Evolutionary conservation across 2,329 filamentous ascomycete genomes (phyloP), one percentile per base, ranked within the genome.

Genomic region (Dothidotthia symphoricarpi): DNA sequence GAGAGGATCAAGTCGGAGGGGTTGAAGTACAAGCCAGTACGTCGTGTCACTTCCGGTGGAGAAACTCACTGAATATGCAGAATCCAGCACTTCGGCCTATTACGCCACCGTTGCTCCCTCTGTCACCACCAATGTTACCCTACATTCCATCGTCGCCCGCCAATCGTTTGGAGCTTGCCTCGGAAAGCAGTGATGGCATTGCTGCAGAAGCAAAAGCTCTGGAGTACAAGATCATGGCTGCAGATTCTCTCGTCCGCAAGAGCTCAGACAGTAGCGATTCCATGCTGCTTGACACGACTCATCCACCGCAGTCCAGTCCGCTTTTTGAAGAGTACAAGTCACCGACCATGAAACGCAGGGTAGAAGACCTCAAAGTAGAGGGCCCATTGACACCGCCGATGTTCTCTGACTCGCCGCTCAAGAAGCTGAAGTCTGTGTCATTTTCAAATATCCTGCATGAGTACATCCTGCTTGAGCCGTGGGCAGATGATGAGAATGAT

Each of bases 81-180:
- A 57, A 59, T 16, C 34, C 37, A 27, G 45, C 32, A 17, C 26
- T 50, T 4, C 55, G 58, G 22, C 61, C 61, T 12, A 9, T 74
- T n/a, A 71, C 72, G 2, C 74, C 74, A n/a, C 72, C 72, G 3
- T 48, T 77, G 7, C 59, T 76, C 13, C 71, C 73, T 13, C 38
- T 68, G 3, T 70, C 71, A 17, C 72, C 71, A 16, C 52, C 63
- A 6, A 35, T 57, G 17, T 61, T 52, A 28, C 69, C 68, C 4
- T 66, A 67, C 25, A 41, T 67, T 27, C 67, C 69, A 3, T 69
- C 67, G 4, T 70, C 69, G 4, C 63, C 67, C 4, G 58, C 47
- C 6, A 62, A 62, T 34, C 49, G 53, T 25, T 41, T 74, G 8
- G 55, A 66, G n/a, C 39, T 69, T 11, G 43, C 66, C 2, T 65